Conservation (phyloP, 2,329 filamentous ascomycete species). For the Aspergillus pseudoviridinutans region DNA sequence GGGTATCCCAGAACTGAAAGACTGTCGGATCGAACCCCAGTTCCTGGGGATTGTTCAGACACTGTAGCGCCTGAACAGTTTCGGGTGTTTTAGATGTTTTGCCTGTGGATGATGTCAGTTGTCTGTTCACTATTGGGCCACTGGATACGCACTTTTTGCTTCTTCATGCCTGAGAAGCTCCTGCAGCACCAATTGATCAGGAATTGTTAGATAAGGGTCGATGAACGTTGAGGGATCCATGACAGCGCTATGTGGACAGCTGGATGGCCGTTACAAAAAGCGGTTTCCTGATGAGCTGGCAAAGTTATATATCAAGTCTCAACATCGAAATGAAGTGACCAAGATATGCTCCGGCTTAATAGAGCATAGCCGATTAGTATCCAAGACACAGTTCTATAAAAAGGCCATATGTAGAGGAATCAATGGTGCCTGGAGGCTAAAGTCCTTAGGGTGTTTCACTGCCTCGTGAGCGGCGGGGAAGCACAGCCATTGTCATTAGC, state of each 20-base stretch:
- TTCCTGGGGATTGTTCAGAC: constrained; percentile 47
- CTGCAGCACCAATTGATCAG: background rate
- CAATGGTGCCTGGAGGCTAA: background rate
- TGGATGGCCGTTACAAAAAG: too few relatives aligned
- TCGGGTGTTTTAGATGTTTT: constrained; percentile 15
- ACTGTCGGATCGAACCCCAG: constrained; percentile 53
- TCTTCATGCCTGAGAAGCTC: background rate
- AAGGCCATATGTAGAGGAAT: background rate
- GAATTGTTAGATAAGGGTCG: background rate
- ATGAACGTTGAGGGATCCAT: background rate
- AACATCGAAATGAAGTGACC: too few relatives aligned
- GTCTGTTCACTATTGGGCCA: background rate
- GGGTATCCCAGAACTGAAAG: constrained; percentile 50
- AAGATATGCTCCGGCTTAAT: background rate
- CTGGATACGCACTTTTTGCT: background rate
- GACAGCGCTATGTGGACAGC: background rate
- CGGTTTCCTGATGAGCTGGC: too few relatives aligned
- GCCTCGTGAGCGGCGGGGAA: background rate
- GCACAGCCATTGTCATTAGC: too few relatives aligned
- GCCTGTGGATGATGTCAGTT: background rate
- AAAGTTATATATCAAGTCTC: too few relatives aligned
- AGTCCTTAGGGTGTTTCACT: background rate
- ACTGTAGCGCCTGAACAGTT: constrained; percentile 44
- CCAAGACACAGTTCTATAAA: background rate
- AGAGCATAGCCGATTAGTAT: background rate